A percentile compares a stretch with the other conserved stretches of the same genome.
Evolutionary conservation across 352 stramenopile species (phyloP).

Genomic region (Globisporangium cylindrosporum): DNA sequence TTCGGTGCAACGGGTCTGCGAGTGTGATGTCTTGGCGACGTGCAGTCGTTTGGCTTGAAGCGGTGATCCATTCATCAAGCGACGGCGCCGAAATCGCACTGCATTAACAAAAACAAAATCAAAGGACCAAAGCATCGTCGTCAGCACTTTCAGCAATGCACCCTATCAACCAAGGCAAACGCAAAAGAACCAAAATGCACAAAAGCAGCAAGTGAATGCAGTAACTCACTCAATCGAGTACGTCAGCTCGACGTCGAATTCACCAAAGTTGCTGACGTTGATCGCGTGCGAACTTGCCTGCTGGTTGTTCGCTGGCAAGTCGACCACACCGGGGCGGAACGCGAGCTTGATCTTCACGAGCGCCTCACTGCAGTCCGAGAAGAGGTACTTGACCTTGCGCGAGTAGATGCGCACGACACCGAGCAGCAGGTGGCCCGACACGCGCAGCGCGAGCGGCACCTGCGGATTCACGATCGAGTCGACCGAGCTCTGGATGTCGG

Average conservation of each 20-base stretch:
- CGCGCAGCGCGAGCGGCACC: constrained; percentile 95
- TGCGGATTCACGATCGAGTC: constrained; percentile 96
- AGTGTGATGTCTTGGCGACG: constrained; percentile 86
- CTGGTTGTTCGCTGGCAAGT: constrained; percentile 63
- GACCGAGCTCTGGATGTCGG: constrained; percentile 96
- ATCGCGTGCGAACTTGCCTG: constrained; percentile 71
- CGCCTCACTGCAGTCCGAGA: constrained; percentile 98
- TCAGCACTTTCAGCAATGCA: background rate
- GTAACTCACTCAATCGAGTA: constrained; percentile 80
- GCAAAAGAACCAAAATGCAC: background rate
- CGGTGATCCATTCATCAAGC: constrained; percentile 79
- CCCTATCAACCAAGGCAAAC: background rate
- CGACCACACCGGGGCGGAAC: constrained; percentile 84
- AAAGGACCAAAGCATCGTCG: background rate
- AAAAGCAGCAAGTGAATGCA: background rate
- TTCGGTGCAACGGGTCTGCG: constrained; percentile 53
- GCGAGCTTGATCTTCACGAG: constrained; percentile 99
- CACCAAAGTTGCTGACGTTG: constrained; percentile 83
- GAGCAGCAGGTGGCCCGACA: constrained; percentile 97
- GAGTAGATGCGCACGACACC: constrained; percentile 99
- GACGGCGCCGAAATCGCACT: constrained; percentile 64
- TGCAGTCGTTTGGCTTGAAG: constrained; percentile 71
- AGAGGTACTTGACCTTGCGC: constrained; percentile 97
- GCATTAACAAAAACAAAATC: background rate
- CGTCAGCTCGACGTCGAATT: constrained; percentile 83